Percentiles rank a stretch among this genome's conserved stretches.
These are phyloP conservation scores for Detonula confervacea DNA, from an alignment of 352 stramenopile species.

Conservation along the genomic window DNA sequence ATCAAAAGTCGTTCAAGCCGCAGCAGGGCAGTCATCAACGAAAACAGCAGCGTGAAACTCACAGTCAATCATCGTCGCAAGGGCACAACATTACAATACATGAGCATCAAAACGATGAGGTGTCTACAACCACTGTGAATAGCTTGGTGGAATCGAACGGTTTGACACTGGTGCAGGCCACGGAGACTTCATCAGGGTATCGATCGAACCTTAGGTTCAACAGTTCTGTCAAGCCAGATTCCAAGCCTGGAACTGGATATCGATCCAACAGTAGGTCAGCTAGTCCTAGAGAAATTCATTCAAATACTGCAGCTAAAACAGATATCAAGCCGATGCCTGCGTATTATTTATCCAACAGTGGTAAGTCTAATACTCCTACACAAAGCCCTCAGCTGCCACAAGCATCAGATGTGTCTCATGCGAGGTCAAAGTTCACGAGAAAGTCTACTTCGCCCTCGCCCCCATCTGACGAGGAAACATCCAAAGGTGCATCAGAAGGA, in stretches of 20 bases:
- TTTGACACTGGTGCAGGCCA: constrained; percentile 4
- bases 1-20: neutral
- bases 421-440: too few relatives aligned
- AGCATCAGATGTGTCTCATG: neutral
- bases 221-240: too few relatives aligned
- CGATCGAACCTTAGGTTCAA: too few relatives aligned
- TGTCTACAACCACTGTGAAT: constrained; percentile 7
- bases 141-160: constrained; percentile 2
- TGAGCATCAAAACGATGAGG: neutral
- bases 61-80: neutral
- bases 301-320: too few relatives aligned
- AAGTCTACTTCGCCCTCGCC: too few relatives aligned
- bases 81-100: neutral
- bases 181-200: constrained; percentile 4
- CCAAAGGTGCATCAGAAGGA: neutral
- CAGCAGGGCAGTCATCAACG: neutral
- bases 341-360: too few relatives aligned
- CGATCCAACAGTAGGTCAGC: too few relatives aligned
- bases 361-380: neutral
- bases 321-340: too few relatives aligned
- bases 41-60: neutral
- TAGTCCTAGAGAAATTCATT: too few relatives aligned
- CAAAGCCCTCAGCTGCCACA: neutral
- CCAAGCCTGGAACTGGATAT: too few relatives aligned
- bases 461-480: neutral